phyloP scores from a whole-genome alignment of 2,329 filamentous ascomycete genomes.

The Fusarium sp. region DNA sequence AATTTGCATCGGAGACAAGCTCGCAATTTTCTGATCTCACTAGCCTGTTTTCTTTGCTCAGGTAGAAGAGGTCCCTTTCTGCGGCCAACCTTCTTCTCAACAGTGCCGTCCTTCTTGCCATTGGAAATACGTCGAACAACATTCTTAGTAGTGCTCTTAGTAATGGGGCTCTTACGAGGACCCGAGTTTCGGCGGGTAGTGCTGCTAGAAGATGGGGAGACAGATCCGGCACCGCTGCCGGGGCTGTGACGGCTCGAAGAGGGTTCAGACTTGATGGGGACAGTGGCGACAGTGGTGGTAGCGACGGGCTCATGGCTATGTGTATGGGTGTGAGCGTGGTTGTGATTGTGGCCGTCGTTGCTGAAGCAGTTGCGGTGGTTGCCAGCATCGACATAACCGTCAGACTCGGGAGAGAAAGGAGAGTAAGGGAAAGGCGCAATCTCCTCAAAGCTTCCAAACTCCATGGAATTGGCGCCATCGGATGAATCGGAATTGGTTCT shows the following conservation, averaged over 20 bases:
- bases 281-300: slow-evolving; percentile 73
- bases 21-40: slow-evolving; percentile 94
- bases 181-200: slow-evolving; percentile 73
- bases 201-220: slow-evolving; percentile 71
- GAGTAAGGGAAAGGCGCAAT: slow-evolving; percentile 76
- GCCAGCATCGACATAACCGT: slow-evolving; percentile 73
- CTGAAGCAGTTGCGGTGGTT: slow-evolving; percentile 72
- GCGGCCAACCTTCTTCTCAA: slow-evolving; percentile 92
- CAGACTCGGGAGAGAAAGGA: slow-evolving; percentile 85
- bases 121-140: slow-evolving; percentile 82
- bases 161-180: slow-evolving; percentile 79
- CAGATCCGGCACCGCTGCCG: slow-evolving; percentile 69
- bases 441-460: slow-evolving; percentile 86
- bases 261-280: slow-evolving; percentile 72
- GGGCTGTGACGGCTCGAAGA: slow-evolving; percentile 70
- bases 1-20: slow-evolving; percentile 98
- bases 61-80: slow-evolving; percentile 90
- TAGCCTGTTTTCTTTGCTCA: slow-evolving; percentile 95
- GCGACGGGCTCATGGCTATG: slow-evolving; percentile 68
- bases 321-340: slow-evolving; percentile 43
- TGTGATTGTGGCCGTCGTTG: slow-evolving; percentile 64
- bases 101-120: slow-evolving; percentile 80
- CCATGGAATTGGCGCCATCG: slow-evolving; percentile 73
- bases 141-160: slow-evolving; percentile 80
- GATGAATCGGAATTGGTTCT: slow-evolving; percentile 89